Evolutionary conservation across 805 yeast genomes (phyloP), one percentile per base, ranked within the genome.

Genomic region (Blastobotrys robertii): DNA sequence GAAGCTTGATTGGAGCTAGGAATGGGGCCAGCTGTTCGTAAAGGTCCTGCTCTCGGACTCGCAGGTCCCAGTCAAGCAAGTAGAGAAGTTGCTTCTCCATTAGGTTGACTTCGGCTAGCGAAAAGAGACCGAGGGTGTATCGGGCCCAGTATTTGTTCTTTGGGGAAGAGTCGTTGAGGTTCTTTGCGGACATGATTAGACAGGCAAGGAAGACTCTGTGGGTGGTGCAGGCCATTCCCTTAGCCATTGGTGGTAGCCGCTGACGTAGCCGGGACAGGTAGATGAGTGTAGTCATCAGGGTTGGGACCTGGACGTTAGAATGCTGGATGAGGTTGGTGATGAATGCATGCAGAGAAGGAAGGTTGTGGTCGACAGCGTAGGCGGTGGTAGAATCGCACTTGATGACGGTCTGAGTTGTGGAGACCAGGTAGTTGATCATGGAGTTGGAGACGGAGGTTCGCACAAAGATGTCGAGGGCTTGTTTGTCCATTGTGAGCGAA

Each of bases 121-220:
- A 59, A 47, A 90, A 73, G 35, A 92, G 69, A 0, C 97, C 97
- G 58, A 81, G 80, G 2, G 97, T 88, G 68, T 90, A 88, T 47
- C 77, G 73, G 3, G 95, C 81, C 98, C 98, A 90, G 67, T 92
- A 97, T 65, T 83, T 88, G 66, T 90, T 90, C 60, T 90, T 73
- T 35, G 98, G 98, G 14, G 94, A 81, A 3, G 95, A 83, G 67
- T 90, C 98, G 64, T 90, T 90, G 50, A 88, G 73, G 49, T 79
- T 79, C 67, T 90, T 90, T 11, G 97, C 96, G n/a, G 95, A 84
- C 39, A 92, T 65, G 36, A 90, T 85, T 44, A 90, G 70, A 37
- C 95, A 77, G 0, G 97, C 95, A 41, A 90, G 67, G 52, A 90
- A 92, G 45, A 90, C 84, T 47, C 97, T 73, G 67, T 90, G 98